Percentiles rank a stretch among this genome's conserved stretches.
phyloP scores from a whole-genome alignment of 2,329 filamentous ascomycete genomes.

The Verticillium nonalfalfae region DNA sequence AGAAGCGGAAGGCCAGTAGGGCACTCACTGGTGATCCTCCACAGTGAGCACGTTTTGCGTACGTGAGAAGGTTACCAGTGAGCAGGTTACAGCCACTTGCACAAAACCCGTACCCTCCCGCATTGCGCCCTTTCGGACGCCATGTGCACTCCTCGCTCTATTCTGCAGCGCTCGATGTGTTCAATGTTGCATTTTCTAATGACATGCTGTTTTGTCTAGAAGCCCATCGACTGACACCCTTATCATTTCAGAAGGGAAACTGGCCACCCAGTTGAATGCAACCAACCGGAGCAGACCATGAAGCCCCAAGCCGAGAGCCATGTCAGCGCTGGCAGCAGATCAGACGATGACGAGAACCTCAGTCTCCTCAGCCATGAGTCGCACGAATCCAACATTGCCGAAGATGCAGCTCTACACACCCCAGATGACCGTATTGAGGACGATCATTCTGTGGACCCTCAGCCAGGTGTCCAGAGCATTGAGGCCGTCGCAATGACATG shows the following conservation, averaged over 20 bases:
- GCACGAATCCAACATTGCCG: background rate
- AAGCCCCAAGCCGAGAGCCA: background rate
- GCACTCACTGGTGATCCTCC: background rate
- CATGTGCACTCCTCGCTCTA: background rate
- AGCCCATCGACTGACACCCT: too few relatives aligned
- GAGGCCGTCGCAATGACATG: conserved; percentile 32
- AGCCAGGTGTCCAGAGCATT: conserved; percentile 18
- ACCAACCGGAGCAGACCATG: background rate
- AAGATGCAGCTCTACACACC: background rate
- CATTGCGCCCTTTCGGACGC: background rate
- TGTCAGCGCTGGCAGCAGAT: background rate
- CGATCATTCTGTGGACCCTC: background rate
- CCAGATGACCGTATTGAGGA: background rate
- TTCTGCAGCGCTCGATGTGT: background rate
- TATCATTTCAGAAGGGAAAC: too few relatives aligned
- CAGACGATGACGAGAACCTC: background rate
- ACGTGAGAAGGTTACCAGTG: background rate
- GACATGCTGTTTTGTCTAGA: too few relatives aligned
- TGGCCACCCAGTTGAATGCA: too few relatives aligned
- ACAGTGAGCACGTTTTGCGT: background rate
- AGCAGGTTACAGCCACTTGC: background rate
- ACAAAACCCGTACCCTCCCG: too few relatives aligned
- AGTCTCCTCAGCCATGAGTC: background rate
- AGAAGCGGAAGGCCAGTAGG: background rate
- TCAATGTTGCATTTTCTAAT: too few relatives aligned